Percentiles rank a stretch among this genome's conserved stretches.
Conservation (phyloP, 2,329 filamentous ascomycete species). For the Pseudogymnoascus sp. region DNA sequence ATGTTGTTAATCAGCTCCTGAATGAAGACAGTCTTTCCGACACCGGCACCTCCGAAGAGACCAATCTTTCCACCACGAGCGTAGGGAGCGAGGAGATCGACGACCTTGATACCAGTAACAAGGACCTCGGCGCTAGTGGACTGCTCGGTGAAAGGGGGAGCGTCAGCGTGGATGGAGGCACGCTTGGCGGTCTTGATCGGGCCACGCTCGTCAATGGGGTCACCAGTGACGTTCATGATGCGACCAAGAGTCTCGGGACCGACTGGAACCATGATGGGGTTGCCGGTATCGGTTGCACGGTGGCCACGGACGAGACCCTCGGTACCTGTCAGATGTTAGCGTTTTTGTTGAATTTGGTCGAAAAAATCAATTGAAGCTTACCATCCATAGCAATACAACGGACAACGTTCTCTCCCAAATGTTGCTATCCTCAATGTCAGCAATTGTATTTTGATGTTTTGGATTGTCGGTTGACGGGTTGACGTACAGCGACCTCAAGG, state of each 20-base stretch:
- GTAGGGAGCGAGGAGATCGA: constrained; percentile 96
- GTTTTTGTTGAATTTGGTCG: constrained; percentile 10
- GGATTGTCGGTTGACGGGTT: constrained; percentile 17
- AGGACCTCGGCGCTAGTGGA: constrained; percentile 94
- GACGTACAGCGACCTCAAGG: constrained; percentile 86
- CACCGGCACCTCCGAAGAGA: constrained; percentile 99
- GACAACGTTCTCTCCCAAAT: constrained; percentile 98
- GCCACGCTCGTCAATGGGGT: constrained; percentile 98
- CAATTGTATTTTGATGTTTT: constrained; percentile 13
- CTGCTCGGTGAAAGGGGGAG: constrained; percentile 88
- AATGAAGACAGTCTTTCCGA: constrained; percentile 99
- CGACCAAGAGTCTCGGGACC: constrained; percentile 88
- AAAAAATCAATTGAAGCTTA: constrained; percentile 39
- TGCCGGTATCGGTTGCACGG: constrained; percentile 77
- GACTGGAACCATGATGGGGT: constrained; percentile 93
- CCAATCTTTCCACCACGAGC: constrained; percentile 99
- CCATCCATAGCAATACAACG: constrained; percentile 99
- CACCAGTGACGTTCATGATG: constrained; percentile 99
- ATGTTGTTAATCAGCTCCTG: constrained; percentile 99
- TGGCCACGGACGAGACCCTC: constrained; percentile 97
- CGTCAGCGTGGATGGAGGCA: constrained; percentile 86
- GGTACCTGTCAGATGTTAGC: constrained; percentile 56
- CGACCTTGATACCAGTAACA: constrained; percentile 99
- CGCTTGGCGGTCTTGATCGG: constrained; percentile 89
- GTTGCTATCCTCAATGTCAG: constrained; percentile 63